Base-by-base conservation (phyloP, 192 early-diverging fungal genomes). In the Dispira parvispora region DNA sequence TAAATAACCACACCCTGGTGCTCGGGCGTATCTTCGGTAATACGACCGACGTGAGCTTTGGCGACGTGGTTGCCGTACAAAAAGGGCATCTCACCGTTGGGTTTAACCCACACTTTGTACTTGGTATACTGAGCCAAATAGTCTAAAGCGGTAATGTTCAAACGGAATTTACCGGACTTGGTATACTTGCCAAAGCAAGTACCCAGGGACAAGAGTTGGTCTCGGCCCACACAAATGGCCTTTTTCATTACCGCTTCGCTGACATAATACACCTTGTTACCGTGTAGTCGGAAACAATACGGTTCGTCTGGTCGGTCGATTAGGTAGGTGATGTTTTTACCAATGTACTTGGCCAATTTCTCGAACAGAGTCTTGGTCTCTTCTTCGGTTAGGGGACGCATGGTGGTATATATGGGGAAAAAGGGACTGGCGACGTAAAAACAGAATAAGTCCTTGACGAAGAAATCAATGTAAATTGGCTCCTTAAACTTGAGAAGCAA, bases 61-160 rank as follows among this genome's bases (percentile, higher is more conserved):
- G 94, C 80, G 46, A 97, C 81, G 69, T 99, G 87, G 80, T 99
- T 99, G 13, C 96, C 94, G 68, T 99, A 99, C 64, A 99, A 65
- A 78, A 91, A 99, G 11, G 92, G 88, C 94, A 94, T 97, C 75
- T 99, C 96, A 57, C 96, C 96, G 68, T 90, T 95, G 45, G 96
- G 93, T 73, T 97, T 99, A 54, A 99, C 86, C 94, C 96, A 99
- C 58, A 99, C 85, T 75, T 99, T 96, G 82, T 94, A 90, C 84
- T 89, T 75, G 21, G 96, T 91, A 71, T 95, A 99, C 69, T 95
- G 96, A 21, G 89, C 88, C 42, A 99, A 80, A 68, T 89, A 83
- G 46, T 90, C 90, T 54, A 99, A 78, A 45, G 86, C 83, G 21
- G 96, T 99, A 61, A 99, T 89, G 65, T 92, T 88, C 68, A 99